A percentile compares a stretch with the other conserved stretches of the same genome.
Conservation (phyloP, 2,329 filamentous ascomycete species). For the Nigrospora sphaerica region DNA sequence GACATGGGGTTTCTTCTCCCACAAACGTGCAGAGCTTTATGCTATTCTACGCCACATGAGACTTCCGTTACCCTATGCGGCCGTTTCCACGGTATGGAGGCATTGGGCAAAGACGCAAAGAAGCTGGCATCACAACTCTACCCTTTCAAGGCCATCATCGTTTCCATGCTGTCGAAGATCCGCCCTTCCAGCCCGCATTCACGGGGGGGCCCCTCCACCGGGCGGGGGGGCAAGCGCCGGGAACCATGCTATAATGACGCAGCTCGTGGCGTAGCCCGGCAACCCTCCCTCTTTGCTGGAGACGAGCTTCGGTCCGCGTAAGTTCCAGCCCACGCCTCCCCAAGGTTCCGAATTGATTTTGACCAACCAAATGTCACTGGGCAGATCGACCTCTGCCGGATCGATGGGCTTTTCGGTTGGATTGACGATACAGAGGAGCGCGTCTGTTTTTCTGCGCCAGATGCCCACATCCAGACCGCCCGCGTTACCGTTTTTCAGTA, state of each 20-base stretch:
- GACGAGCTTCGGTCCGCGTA: constrained; percentile 4
- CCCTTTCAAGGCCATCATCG: too few relatives aligned
- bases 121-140: too few relatives aligned
- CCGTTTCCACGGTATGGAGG: too few relatives aligned
- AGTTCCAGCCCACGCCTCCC: constrained; percentile 16
- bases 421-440: constrained; percentile 31
- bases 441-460: constrained; percentile 20
- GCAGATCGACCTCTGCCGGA: constrained; percentile 10
- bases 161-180: too few relatives aligned
- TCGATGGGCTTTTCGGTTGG: constrained; percentile 14
- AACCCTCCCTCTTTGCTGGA: neutral
- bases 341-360: constrained; percentile 10
- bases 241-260: neutral
- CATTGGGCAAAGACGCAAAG: too few relatives aligned
- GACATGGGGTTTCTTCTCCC: too few relatives aligned
- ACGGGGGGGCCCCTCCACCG: too few relatives aligned
- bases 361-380: constrained; percentile 9
- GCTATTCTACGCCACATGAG: too few relatives aligned
- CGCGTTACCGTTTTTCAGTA: constrained; percentile 2
- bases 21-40: too few relatives aligned
- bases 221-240: too few relatives aligned
- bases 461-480: constrained; percentile 26
- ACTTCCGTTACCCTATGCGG: too few relatives aligned
- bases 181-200: too few relatives aligned
- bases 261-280: neutral